Percentiles rank a stretch among this genome's conserved stretches.
Evolutionary conservation across 1,284 basidiomycete species (phyloP).

Genomic region (Cutaneotrichosporon cutaneum): DNA sequence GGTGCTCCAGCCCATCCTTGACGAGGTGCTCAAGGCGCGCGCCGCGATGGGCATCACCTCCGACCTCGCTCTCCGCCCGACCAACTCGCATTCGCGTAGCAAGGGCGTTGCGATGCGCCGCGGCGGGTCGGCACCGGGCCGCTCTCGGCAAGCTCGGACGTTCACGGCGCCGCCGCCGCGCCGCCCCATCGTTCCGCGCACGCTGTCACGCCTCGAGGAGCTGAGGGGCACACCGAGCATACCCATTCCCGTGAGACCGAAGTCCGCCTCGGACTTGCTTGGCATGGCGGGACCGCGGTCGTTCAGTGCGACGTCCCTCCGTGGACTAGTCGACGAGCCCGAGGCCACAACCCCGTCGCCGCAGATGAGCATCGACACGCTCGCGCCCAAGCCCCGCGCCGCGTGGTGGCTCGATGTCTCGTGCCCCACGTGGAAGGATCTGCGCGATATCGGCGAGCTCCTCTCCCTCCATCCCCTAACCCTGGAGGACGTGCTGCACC

Average conservation of each 20-base stretch:
- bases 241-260: constrained; percentile 36
- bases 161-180: constrained; percentile 38
- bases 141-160: constrained; percentile 14
- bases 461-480: constrained; percentile 80
- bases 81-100: not conserved
- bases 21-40: constrained; percentile 53
- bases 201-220: constrained; percentile 33
- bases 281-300: constrained; percentile 29
- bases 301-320: not conserved
- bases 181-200: constrained; percentile 21
- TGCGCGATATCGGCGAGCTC: constrained; percentile 75
- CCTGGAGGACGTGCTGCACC: constrained; percentile 91
- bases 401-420: constrained; percentile 89
- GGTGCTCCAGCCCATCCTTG: constrained; percentile 61
- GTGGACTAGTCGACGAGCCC: not conserved
- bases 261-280: constrained; percentile 48
- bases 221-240: constrained; percentile 22
- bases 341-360: constrained; percentile 5
- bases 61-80: not conserved
- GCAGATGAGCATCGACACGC: not conserved
- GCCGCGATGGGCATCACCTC: constrained; percentile 8
- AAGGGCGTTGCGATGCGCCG: constrained; percentile 25
- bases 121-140: constrained; percentile 35
- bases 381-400: constrained; percentile 9
- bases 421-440: constrained; percentile 85